Conservation (phyloP, 495 filamentous ascomycete genomes). For the Cryomyces antarcticus region DNA sequence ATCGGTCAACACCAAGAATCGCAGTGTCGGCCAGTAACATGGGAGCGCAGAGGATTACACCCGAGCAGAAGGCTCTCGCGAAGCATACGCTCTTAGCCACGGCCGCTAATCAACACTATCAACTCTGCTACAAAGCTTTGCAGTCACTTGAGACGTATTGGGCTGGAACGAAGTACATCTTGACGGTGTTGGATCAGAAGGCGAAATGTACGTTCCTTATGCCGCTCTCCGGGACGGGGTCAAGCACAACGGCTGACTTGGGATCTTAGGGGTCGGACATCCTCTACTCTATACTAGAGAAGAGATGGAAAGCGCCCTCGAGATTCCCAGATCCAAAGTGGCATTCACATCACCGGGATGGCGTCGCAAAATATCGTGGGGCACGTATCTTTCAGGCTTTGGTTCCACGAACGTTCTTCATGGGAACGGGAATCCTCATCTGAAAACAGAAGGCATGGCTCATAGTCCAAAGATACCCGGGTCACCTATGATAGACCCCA, state of each 20-base stretch:
- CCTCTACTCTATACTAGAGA: constrained; percentile 59
- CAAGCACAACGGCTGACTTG: too few relatives aligned
- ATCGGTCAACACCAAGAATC: too few relatives aligned
- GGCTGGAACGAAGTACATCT: constrained; percentile 70
- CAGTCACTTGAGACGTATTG: constrained; percentile 60
- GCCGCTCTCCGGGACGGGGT: too few relatives aligned
- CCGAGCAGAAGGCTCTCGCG: constrained; percentile 27
- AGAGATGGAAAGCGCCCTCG: constrained; percentile 47
- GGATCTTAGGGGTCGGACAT: constrained; percentile 41
- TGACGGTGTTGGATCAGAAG: constrained; percentile 71
- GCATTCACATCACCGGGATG: constrained; percentile 23
- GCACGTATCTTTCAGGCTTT: constrained; percentile 6
- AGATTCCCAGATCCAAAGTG: constrained; percentile 20
- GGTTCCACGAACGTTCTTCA: too few relatives aligned
- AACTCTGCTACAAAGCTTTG: constrained; percentile 60
- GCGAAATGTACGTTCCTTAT: constrained; percentile 25
- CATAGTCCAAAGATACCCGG: too few relatives aligned
- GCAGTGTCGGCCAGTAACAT: too few relatives aligned
- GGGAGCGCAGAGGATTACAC: constrained; percentile 1
- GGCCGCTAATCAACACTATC: constrained; percentile 60
- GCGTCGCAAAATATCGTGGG: constrained; percentile 18
- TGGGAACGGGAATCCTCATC: too few relatives aligned
- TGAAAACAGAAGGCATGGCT: too few relatives aligned
- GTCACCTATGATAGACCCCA: too few relatives aligned
- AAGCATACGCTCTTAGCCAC: constrained; percentile 56